phyloP scores from a whole-genome alignment of 2,329 filamentous ascomycete genomes.

The Fonsecaea monophora region DNA sequence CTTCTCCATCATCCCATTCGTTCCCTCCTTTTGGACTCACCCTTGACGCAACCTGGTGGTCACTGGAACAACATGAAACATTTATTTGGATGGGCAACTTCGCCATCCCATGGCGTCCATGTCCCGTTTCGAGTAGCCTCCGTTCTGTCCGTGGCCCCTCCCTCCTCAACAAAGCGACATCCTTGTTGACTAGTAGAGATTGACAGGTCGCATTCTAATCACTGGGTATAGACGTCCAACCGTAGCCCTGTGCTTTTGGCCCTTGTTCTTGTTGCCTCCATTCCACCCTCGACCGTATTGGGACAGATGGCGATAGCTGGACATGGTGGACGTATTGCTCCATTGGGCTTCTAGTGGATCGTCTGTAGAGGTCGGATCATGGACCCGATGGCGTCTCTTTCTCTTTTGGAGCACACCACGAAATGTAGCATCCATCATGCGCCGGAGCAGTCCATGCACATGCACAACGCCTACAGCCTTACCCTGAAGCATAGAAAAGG shows the following conservation, averaged over 20 bases:
- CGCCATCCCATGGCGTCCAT: background rate
- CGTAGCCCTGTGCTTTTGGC: slow-evolving; percentile 11
- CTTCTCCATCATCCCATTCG: background rate
- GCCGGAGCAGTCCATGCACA: slow-evolving; percentile 17
- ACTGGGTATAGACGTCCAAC: background rate
- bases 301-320: slow-evolving; percentile 7
- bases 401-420: slow-evolving; percentile 3
- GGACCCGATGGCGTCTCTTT: background rate
- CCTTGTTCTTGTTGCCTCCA: slow-evolving; percentile 3
- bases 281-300: background rate
- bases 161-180: slow-evolving; percentile 3
- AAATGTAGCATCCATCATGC: background rate
- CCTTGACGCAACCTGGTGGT: slow-evolving; percentile 4
- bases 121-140: slow-evolving; percentile 3
- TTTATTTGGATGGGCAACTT: slow-evolving; percentile 1
- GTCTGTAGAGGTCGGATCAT: slow-evolving; percentile 8
- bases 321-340: slow-evolving; percentile 7
- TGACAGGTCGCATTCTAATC: slow-evolving; percentile 15
- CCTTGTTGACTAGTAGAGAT: background rate
- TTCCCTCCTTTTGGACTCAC: slow-evolving; percentile 5
- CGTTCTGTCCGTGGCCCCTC: slow-evolving; percentile 4
- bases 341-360: slow-evolving; percentile 5
- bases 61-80: slow-evolving; percentile 11
- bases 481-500: slow-evolving; percentile 21
- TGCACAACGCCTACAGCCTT: slow-evolving; percentile 21